These are phyloP conservation scores for Dunaliella primolecta DNA, from an alignment of 139 green algal species.

Conservation along the genomic window DNA sequence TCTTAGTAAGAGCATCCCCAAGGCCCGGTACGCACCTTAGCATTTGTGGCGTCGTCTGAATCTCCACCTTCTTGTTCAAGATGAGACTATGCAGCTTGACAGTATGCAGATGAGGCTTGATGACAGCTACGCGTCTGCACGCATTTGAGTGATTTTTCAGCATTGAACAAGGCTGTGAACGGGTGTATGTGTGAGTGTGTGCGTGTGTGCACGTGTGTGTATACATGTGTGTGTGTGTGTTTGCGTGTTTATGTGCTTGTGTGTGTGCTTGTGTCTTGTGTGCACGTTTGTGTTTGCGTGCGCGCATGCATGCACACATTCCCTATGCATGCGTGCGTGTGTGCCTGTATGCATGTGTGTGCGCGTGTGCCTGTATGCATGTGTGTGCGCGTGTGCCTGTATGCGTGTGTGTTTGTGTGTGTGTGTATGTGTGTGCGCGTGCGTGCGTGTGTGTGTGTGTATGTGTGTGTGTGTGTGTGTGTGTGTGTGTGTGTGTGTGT, in stretches of 20 bases:
- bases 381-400: background rate
- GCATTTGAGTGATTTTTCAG: too few species aligned
- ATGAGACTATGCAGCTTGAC: slow-evolving; percentile 3
- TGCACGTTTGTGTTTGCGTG: background rate
- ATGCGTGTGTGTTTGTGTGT: background rate
- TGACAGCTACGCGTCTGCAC: slow-evolving; percentile 9
- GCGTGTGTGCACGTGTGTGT: background rate
- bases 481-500: too few species aligned
- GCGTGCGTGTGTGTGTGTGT: background rate
- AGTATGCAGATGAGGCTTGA: slow-evolving; percentile 10
- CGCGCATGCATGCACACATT: background rate
- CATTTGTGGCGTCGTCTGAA: slow-evolving; percentile 15
- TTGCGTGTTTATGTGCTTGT: background rate
- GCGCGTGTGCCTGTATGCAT: background rate
- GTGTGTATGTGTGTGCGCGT: background rate
- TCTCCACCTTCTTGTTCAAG: background rate
- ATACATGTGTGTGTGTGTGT: background rate
- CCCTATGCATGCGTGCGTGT: background rate
- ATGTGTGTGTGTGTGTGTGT: background rate
- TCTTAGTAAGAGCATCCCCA: too few species aligned
- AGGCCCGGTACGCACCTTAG: slow-evolving; percentile 6
- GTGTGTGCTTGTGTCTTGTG: background rate
- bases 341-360: background rate
- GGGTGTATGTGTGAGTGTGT: too few species aligned
- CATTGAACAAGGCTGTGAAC: too few species aligned